phyloP scores from a whole-genome alignment of 2,329 filamentous ascomycete species.

The Emmonsia crescens region DNA sequence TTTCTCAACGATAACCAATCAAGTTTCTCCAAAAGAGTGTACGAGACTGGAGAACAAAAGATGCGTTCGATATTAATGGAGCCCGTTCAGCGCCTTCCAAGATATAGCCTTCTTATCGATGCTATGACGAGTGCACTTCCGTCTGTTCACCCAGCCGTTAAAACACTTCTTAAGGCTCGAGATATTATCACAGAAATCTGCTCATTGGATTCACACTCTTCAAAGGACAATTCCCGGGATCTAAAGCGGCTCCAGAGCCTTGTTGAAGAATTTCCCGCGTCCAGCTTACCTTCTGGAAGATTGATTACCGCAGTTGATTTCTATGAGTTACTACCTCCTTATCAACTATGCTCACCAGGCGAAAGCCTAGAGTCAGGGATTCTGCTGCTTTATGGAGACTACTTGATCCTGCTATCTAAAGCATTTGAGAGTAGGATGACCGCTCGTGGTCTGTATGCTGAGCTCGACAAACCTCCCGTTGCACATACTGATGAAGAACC shows the following conservation, averaged over 20 bases:
- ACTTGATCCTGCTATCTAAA: constrained; percentile 66
- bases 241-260: constrained; percentile 64
- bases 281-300: constrained; percentile 63
- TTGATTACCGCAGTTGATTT: constrained; percentile 74
- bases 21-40: constrained; percentile 68
- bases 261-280: constrained; percentile 64
- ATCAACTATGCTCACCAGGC: constrained; percentile 37
- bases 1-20: constrained; percentile 69
- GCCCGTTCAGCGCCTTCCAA: constrained; percentile 83
- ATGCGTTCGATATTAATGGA: constrained; percentile 90
- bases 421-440: constrained; percentile 50
- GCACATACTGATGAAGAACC: neutral
- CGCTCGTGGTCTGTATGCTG: constrained; percentile 67
- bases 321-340: constrained; percentile 64
- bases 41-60: constrained; percentile 78
- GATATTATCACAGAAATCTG: constrained; percentile 96
- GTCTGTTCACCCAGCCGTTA: constrained; percentile 72
- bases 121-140: constrained; percentile 83
- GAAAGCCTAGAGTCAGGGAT: constrained; percentile 48
- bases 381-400: constrained; percentile 76
- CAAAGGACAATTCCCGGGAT: constrained; percentile 59
- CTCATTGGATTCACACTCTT: constrained; percentile 65
- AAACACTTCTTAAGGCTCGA: constrained; percentile 71
- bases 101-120: constrained; percentile 93
- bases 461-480: constrained; percentile 67